Evolutionary conservation across 441 rosid genomes (phyloP), one percentile per base, ranked within the genome.

Genomic region (Gossypium laxum): DNA sequence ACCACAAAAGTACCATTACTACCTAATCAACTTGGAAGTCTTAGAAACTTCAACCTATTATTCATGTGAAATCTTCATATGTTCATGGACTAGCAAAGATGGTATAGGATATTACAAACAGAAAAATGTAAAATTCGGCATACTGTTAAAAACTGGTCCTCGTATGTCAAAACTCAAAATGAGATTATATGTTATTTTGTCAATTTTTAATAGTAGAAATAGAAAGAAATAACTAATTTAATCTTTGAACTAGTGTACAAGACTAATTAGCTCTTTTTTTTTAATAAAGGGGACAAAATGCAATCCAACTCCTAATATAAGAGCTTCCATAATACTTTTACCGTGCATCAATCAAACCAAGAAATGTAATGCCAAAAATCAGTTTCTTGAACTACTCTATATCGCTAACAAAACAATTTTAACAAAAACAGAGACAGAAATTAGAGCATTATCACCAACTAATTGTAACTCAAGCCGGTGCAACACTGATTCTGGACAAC

Each of bases 401-500:
- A 47, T 24, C 57, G 41, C 38, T 6, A 65, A 65, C 34, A 21
- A 21, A 21, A 8, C 60, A 10, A 47, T 48, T n/a, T 7, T 14
- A 67, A 26, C 26, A 48, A 51, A 32, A 51, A 5, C 17, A 34
- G 1, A 47, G 19, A 24, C 0, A n/a, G 22, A 15, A 17, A 38
- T 21, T n/a, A 41, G 38, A 32, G 47, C 61, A 24, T 55, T 43
- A 43, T 70, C 38, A 57, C 65, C 62, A 38, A 14, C 4, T 56
- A 1, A 21, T 3, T 21, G 24, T 12, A 67, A 54, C 19, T 81
- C 77, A 82, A 28, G 85, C 19, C 30, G 77, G 57, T 58, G 79
- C 61, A 54, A 24, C 83, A 72, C 75, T 73, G 82, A 79, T 65
- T 59, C 81, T 84, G 5, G 64, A 77, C 72, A 74, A 75, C 72